Conservation (phyloP, 768 basidiomycete genomes). For the Pholiota conissans region DNA sequence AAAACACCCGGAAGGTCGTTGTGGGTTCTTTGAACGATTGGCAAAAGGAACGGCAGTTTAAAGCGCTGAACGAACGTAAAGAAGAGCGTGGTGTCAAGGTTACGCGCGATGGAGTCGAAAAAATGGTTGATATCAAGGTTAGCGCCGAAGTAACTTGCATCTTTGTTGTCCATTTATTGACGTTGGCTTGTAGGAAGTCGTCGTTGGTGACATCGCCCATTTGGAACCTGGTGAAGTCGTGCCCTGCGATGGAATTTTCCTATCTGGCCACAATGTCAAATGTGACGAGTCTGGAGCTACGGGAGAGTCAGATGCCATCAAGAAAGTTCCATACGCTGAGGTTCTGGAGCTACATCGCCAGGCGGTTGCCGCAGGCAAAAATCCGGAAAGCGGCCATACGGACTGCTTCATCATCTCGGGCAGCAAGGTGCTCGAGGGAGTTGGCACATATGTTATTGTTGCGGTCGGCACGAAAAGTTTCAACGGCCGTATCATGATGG, state of each 20-base stretch:
- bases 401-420: conserved; percentile 95
- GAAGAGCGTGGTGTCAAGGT: conserved; percentile 91
- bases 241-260: conserved; percentile 94
- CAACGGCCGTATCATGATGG: conserved; percentile 98
- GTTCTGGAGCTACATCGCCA: conserved; percentile 54
- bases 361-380: conserved; percentile 25
- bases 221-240: conserved; percentile 95
- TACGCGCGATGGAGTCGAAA: conserved; percentile 70
- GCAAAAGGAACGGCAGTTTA: conserved; percentile 98
- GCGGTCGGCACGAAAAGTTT: conserved; percentile 92
- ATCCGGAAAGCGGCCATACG: conserved; percentile 49
- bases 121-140: conserved; percentile 81
- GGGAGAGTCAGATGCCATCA: conserved; percentile 95
- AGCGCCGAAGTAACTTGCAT: conserved; percentile 10
- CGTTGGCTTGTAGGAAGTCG: conserved; percentile 61
- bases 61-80: conserved; percentile 88
- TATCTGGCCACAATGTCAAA: conserved; percentile 88
- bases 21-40: conserved; percentile 97
- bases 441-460: conserved; percentile 90
- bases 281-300: conserved; percentile 98
- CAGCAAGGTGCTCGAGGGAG: conserved; percentile 91
- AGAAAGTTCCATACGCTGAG: conserved; percentile 79
- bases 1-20: conserved; percentile 49
- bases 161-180: conserved; percentile 15
- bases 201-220: conserved; percentile 91